Evolutionary conservation across 768 basidiomycete genomes (phyloP).

Genomic region (Tubosaeta sp.): DNA sequence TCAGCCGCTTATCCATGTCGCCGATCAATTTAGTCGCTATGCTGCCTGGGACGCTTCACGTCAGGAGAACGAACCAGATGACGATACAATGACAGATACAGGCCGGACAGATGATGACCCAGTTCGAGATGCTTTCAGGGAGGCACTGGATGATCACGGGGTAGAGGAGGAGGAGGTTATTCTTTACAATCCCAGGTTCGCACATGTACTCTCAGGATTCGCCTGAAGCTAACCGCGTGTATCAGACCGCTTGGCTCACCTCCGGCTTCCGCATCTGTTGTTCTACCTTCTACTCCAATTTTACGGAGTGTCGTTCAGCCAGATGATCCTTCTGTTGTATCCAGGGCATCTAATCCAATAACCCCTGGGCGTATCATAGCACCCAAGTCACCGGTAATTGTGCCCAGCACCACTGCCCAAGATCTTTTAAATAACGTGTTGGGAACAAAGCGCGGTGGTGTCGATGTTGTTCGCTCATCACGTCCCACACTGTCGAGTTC

Average conservation of each 20-base stretch:
- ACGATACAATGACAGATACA: conserved; percentile 62
- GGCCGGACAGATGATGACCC: conserved; percentile 74
- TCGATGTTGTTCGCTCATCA: conserved; percentile 15
- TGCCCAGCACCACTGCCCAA: conserved; percentile 52
- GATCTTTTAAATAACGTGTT: conserved; percentile 54
- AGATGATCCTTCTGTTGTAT: conserved; percentile 2
- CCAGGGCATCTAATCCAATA: background rate
- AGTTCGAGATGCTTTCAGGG: conserved; percentile 61
- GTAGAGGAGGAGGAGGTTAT: conserved; percentile 52
- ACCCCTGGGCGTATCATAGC: conserved; percentile 23
- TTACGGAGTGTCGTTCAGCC: background rate
- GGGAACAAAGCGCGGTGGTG: conserved; percentile 15
- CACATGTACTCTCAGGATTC: background rate
- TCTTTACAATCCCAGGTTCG: conserved; percentile 67
- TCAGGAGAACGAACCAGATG: conserved; percentile 36
- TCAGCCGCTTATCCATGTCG: background rate
- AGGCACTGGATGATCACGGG: conserved; percentile 39
- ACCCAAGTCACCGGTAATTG: conserved; percentile 20
- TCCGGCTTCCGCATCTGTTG: conserved; percentile 2
- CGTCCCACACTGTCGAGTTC: conserved; percentile 24
- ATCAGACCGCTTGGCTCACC: conserved; percentile 20
- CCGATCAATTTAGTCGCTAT: conserved; percentile 17
- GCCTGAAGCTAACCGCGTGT: conserved; percentile 2
- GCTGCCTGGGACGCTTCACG: background rate
- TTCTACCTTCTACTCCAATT: conserved; percentile 22